Percentiles rank a stretch among this genome's conserved stretches.
Evolutionary conservation across 2,329 filamentous ascomycete genomes (phyloP).

Genomic region (Epichloe hybrida): DNA sequence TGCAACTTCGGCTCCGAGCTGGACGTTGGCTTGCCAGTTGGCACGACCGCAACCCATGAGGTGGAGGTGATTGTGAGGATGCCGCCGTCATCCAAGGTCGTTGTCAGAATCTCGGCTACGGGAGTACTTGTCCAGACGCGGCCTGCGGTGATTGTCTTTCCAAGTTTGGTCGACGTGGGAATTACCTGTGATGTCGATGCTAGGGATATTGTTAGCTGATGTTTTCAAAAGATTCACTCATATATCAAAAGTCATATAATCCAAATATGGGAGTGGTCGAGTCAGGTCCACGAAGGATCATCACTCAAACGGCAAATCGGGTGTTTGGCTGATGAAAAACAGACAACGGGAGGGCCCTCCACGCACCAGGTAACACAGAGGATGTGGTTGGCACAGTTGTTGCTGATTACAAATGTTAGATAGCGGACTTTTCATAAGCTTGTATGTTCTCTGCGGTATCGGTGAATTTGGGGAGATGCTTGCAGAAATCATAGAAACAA

Average conservation of each 20-base stretch:
- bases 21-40: conserved; percentile 18
- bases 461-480: neutral
- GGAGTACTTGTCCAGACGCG: conserved; percentile 21
- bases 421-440: neutral
- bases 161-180: conserved; percentile 10
- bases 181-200: neutral
- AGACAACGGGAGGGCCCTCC: neutral
- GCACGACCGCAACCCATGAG: conserved; percentile 32
- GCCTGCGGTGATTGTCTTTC: conserved; percentile 21
- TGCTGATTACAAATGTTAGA: conserved; percentile 1
- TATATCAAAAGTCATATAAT: neutral
- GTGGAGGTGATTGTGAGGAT: conserved; percentile 35
- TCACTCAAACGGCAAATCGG: neutral
- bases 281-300: neutral
- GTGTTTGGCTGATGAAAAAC: neutral
- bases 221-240: neutral
- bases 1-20: conserved; percentile 22
- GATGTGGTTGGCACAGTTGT: neutral
- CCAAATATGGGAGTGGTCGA: neutral
- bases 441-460: neutral
- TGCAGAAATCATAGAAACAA: neutral
- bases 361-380: conserved; percentile 3
- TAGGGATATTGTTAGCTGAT: conserved; percentile 9
- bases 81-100: conserved; percentile 30
- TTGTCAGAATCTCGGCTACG: conserved; percentile 29